phyloP scores from a whole-genome alignment of 2,329 filamentous ascomycete species.

The Pseudogymnoascus sp. region DNA sequence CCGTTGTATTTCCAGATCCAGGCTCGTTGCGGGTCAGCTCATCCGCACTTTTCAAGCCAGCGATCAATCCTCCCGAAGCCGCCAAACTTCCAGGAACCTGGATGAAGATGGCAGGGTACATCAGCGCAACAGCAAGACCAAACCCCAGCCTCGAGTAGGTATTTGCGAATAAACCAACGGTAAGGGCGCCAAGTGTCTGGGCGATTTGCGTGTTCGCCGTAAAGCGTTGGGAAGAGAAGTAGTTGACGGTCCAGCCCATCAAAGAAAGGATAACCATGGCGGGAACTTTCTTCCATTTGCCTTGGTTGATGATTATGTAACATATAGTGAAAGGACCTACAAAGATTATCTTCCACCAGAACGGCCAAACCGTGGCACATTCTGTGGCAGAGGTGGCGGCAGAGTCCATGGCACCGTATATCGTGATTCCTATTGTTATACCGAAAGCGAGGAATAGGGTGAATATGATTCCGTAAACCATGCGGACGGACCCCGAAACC shows the following conservation, averaged over 20 bases:
- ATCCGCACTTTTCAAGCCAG: conserved; percentile 49
- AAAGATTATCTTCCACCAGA: conserved; percentile 57
- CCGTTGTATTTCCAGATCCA: conserved; percentile 15
- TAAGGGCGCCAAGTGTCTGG: conserved; percentile 67
- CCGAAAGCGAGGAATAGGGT: conserved; percentile 49
- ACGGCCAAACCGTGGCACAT: conserved; percentile 38
- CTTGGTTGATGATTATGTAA: conserved; percentile 69
- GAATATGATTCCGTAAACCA: conserved; percentile 52
- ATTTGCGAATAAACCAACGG: conserved; percentile 69
- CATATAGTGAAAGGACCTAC: conserved; percentile 66
- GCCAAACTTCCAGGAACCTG: conserved; percentile 56
- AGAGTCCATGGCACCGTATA: conserved; percentile 44
- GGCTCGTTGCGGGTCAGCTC: conserved; percentile 36
- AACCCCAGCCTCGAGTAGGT: conserved; percentile 57
- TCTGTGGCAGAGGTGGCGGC: conserved; percentile 39
- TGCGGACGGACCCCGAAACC: conserved; percentile 47
- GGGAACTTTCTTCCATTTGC: conserved; percentile 71
- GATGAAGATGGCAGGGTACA: conserved; percentile 78
- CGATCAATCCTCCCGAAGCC: conserved; percentile 50
- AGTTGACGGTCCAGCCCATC: conserved; percentile 68
- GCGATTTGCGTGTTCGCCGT: conserved; percentile 63
- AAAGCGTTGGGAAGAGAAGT: conserved; percentile 61
- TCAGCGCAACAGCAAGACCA: conserved; percentile 69
- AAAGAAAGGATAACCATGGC: conserved; percentile 68
- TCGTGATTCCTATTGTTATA: conserved; percentile 46